A percentile compares a stretch with the other conserved stretches of the same genome.
Conservation (phyloP, 108 stramenopile genomes). For the Chaetoceros muelleri region DNA sequence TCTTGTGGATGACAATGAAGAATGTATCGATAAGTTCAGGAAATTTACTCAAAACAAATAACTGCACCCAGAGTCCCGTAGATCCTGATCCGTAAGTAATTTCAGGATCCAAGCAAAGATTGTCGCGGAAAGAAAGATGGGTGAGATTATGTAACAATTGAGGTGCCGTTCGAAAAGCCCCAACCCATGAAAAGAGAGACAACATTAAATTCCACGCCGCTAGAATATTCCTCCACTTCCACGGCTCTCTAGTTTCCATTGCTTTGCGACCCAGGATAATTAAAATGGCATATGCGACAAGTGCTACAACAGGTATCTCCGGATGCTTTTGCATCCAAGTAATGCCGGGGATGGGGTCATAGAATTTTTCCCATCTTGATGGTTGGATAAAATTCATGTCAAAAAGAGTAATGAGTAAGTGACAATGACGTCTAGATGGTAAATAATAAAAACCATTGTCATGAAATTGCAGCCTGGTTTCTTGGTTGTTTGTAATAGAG, state of each 20-base stretch:
- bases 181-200: conserved; percentile 76
- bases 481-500: too few species aligned
- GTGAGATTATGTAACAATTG: conserved; percentile 76
- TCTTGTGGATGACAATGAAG: conserved; percentile 96
- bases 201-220: conserved; percentile 85
- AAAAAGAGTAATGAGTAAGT: background rate
- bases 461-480: too few species aligned
- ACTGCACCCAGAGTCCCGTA: conserved; percentile 84
- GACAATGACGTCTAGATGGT: too few species aligned
- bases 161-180: conserved; percentile 80
- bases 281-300: conserved; percentile 26
- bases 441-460: too few species aligned
- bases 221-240: conserved; percentile 50
- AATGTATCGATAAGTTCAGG: conserved; percentile 94
- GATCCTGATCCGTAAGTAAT: conserved; percentile 65
- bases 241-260: conserved; percentile 39
- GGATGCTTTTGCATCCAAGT: conserved; percentile 34
- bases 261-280: conserved; percentile 22
- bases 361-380: conserved; percentile 28
- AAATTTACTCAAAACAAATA: conserved; percentile 90
- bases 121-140: conserved; percentile 36
- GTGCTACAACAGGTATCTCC: conserved; percentile 25
- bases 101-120: conserved; percentile 67
- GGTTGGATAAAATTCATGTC: background rate
- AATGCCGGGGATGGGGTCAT: conserved; percentile 23